Base-by-base conservation (phyloP, 176 grass and related monocot species). In the Carex myosuroides region DNA sequence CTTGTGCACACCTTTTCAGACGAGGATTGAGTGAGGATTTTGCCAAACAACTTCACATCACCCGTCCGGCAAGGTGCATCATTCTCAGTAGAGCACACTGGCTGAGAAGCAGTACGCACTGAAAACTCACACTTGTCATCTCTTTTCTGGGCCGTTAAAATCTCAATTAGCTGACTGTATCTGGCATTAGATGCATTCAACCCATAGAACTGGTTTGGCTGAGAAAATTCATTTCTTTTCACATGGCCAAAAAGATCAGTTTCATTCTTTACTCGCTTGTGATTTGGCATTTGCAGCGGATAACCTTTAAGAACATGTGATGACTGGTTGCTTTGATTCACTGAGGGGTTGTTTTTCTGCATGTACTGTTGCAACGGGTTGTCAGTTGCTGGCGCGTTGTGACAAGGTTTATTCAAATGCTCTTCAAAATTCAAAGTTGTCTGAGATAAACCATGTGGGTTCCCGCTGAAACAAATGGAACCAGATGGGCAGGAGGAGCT, bases 31-130 rank as follows among this genome's bases (percentile, higher is more conserved):
- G 60, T 80, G 39, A 91, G 82, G 50, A 91, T 85, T 84, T 85
- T 73, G 42, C 89, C 91, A 74, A 94, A 91, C 13, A 94, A 85
- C 70, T 69, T 85, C 24, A 89, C 59, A 83, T 88, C 81, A 14
- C 75, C 61, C 3, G 88, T 63, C 33, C 64, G 42, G 50, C 87
- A 29, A 67, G 35, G 73, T 52, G 26, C 30, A 20, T 67, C 81
- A 57, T 83, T 62, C 59, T 64, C 42, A 22, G 42, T 71, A 18
- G 84, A 62, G 33, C 50, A 24, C 26, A 29, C 50, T 50, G 35
- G 60, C 75, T 87, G 58, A 46, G 64, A 52, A 30, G 18, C 59
- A 62, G 67, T 41, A 41, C 3, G 65, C 52, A 48, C 1, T 67
- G 73, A 57, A 78, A 78, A 55, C 14, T 57, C 73, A 0, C 24